Percentiles rank a stretch among this genome's conserved stretches.
phyloP scores from a whole-genome alignment of 441 rosid genomes.

The Theobroma grandiflorum region DNA sequence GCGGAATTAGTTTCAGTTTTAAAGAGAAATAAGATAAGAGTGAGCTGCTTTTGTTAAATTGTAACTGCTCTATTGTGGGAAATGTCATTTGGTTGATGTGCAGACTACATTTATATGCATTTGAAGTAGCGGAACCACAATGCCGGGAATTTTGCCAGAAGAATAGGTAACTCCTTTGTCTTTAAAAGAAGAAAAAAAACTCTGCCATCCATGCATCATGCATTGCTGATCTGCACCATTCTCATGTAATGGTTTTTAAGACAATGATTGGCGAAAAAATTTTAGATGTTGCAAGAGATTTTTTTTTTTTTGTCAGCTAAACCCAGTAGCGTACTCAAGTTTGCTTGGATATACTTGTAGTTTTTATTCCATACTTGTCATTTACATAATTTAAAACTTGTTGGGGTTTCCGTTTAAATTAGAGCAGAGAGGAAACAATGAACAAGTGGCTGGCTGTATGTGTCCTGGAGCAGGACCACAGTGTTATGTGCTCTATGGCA shows the following conservation, averaged over 20 bases:
- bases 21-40: background rate
- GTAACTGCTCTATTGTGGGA: background rate
- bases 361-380: background rate
- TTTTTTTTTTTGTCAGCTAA: background rate
- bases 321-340: background rate
- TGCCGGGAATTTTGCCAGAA: background rate
- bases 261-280: background rate
- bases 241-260: background rate
- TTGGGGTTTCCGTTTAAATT: background rate
- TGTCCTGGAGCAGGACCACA: slow-evolving; percentile 27
- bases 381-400: background rate
- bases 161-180: background rate
- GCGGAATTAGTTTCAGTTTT: slow-evolving; percentile 1
- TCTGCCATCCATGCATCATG: background rate
- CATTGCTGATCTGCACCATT: background rate
- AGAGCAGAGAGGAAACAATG: background rate
- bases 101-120: background rate
- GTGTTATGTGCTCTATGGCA: background rate
- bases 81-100: background rate
- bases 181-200: background rate
- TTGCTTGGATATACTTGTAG: background rate
- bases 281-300: background rate
- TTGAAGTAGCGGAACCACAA: background rate
- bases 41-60: background rate
- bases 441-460: slow-evolving; percentile 19